These are phyloP conservation scores for Excoecaria agallocha DNA, from an alignment of 345 rosid genomes.

Conservation along the genomic window DNA sequence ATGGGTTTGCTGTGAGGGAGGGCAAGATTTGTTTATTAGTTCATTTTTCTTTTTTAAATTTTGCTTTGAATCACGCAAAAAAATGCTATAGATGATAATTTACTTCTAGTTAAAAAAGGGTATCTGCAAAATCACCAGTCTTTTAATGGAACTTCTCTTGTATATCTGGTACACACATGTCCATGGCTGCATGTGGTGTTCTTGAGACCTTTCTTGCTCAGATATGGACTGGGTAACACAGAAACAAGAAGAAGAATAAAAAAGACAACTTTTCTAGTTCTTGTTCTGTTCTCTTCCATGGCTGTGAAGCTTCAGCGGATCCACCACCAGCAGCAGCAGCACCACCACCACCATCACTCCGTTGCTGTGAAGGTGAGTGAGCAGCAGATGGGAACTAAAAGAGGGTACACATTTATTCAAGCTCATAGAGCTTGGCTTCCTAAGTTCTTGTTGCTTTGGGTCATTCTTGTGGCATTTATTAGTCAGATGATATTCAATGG, in stretches of 20 bases:
- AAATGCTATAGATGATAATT: conserved; percentile 45
- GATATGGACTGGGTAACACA: conserved; percentile 50
- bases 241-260: conserved; percentile 21
- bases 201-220: conserved; percentile 36
- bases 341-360: conserved; percentile 34
- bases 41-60: not conserved
- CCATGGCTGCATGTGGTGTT: conserved; percentile 23
- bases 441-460: conserved; percentile 53
- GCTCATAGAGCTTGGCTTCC: conserved; percentile 67
- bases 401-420: conserved; percentile 66
- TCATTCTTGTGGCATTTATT: conserved; percentile 42
- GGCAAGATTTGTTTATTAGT: conserved; percentile 17
- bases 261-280: conserved; percentile 5
- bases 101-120: conserved; percentile 24
- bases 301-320: conserved; percentile 56
- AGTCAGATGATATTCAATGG: conserved; percentile 46
- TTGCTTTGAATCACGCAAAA: conserved; percentile 40
- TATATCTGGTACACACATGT: conserved; percentile 3
- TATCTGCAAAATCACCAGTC: conserved; percentile 12
- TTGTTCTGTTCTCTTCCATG: conserved; percentile 37
- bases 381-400: conserved; percentile 51
- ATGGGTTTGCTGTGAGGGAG: conserved; percentile 6
- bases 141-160: conserved; percentile 15
- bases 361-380: conserved; percentile 63
- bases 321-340: conserved; percentile 26